These are phyloP conservation scores for Penicillium sp. DNA, from an alignment of 2,329 filamentous ascomycete genomes.

Conservation along the genomic window DNA sequence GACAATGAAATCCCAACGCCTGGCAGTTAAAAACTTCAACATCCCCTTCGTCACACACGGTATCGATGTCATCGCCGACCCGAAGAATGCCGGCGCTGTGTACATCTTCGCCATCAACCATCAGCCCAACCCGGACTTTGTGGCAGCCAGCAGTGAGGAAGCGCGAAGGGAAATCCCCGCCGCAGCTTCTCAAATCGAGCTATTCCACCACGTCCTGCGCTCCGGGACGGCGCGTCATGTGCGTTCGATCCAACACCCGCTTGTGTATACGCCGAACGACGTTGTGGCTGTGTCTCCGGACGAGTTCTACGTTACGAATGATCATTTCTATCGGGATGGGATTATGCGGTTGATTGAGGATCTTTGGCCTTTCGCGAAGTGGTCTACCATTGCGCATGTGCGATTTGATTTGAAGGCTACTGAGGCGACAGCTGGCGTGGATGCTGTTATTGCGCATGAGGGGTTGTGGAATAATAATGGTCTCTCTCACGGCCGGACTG, in stretches of 20 bases:
- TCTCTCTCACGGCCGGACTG: conserved; percentile 53
- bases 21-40: conserved; percentile 57
- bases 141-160: conserved; percentile 6
- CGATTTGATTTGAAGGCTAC: conserved; percentile 16
- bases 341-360: conserved; percentile 54
- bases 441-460: conserved; percentile 49
- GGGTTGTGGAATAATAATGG: conserved; percentile 62
- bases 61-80: conserved; percentile 62
- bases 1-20: conserved; percentile 52
- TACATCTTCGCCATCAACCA: conserved; percentile 68
- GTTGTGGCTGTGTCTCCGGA: conserved; percentile 53
- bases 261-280: conserved; percentile 64
- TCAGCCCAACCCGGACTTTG: conserved; percentile 53
- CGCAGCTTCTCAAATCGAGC: conserved; percentile 59
- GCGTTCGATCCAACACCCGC: conserved; percentile 57
- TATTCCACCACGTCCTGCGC: conserved; percentile 60
- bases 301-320: conserved; percentile 64
- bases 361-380: conserved; percentile 45
- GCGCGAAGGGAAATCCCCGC: conserved; percentile 36
- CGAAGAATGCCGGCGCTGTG: conserved; percentile 47
- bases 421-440: conserved; percentile 41
- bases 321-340: conserved; percentile 60
- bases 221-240: conserved; percentile 50
- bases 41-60: conserved; percentile 63
- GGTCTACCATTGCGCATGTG: conserved; percentile 57